phyloP scores from a whole-genome alignment of 306 rosid genomes.

The Cucurbita ficifolia region DNA sequence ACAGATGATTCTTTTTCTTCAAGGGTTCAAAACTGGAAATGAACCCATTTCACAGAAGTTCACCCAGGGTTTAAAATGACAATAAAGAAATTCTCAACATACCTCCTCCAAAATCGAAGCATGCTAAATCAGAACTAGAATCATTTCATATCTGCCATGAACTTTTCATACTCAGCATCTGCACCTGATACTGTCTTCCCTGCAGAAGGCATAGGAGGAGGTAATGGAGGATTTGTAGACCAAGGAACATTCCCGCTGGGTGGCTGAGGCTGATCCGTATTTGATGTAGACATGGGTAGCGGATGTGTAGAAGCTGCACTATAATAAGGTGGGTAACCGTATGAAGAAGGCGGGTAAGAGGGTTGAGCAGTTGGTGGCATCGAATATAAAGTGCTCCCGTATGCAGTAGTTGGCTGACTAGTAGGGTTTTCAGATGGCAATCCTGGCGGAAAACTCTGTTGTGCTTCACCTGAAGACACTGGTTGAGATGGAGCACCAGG shows the following conservation, averaged over 20 bases:
- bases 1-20: not conserved
- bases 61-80: not conserved
- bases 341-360: slow-evolving; percentile 53
- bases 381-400: slow-evolving; percentile 37
- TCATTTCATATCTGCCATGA: slow-evolving; percentile 98
- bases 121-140: slow-evolving; percentile 5
- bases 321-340: slow-evolving; percentile 74
- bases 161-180: slow-evolving; percentile 87
- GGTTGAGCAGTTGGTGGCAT: slow-evolving; percentile 59
- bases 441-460: slow-evolving; percentile 80
- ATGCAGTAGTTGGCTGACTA: slow-evolving; percentile 42
- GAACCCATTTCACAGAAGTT: not conserved
- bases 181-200: slow-evolving; percentile 55
- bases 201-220: slow-evolving; percentile 41
- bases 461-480: slow-evolving; percentile 47
- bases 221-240: slow-evolving; percentile 49
- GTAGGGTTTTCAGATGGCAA: slow-evolving; percentile 58
- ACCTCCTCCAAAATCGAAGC: slow-evolving; percentile 28
- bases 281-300: slow-evolving; percentile 27
- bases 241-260: slow-evolving; percentile 53
- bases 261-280: slow-evolving; percentile 39
- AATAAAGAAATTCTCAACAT: slow-evolving; percentile 1
- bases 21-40: not conserved
- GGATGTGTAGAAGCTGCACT: slow-evolving; percentile 66
- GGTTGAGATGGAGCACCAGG: slow-evolving; percentile 78